A percentile compares a stretch with the other conserved stretches of the same genome.
Conservation (phyloP, 208 protist genomes). For the Crithidia acanthocephali region DNA sequence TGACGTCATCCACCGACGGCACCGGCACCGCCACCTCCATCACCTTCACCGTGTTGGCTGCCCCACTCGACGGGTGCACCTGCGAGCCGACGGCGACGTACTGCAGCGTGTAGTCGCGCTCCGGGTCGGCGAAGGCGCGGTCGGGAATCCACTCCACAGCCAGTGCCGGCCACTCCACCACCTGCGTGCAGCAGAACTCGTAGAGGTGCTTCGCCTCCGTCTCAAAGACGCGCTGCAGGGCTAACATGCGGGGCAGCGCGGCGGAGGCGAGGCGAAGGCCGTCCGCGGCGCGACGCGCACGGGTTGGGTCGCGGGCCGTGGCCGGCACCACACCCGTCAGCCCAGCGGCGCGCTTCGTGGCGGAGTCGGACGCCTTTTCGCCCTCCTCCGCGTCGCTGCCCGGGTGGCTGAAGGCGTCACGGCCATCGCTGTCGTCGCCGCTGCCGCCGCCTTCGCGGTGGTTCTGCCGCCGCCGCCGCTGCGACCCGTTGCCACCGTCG, state of each 20-base stretch:
- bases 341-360: background rate
- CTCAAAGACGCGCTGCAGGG: conserved; percentile 56
- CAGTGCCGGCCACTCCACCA: conserved; percentile 63
- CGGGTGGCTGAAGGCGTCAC: background rate
- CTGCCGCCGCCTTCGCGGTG: background rate
- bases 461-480: background rate
- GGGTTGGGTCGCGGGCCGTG: background rate
- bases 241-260: conserved; percentile 41
- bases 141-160: conserved; percentile 69
- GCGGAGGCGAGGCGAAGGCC: conserved; percentile 13
- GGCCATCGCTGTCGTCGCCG: background rate
- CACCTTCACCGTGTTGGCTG: conserved; percentile 47
- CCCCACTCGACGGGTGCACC: conserved; percentile 25
- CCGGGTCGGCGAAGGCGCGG: conserved; percentile 40
- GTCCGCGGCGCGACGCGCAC: conserved; percentile 1
- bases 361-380: background rate
- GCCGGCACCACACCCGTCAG: background rate
- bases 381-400: background rate
- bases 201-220: conserved; percentile 40
- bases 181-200: conserved; percentile 50
- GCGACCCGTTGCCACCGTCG: background rate
- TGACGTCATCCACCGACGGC: conserved; percentile 25
- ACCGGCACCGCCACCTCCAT: conserved; percentile 62
- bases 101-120: conserved; percentile 65
- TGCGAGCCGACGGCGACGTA: conserved; percentile 62